Conservation (phyloP, 441 rosid genomes). For the Gossypium schwendimanii region DNA sequence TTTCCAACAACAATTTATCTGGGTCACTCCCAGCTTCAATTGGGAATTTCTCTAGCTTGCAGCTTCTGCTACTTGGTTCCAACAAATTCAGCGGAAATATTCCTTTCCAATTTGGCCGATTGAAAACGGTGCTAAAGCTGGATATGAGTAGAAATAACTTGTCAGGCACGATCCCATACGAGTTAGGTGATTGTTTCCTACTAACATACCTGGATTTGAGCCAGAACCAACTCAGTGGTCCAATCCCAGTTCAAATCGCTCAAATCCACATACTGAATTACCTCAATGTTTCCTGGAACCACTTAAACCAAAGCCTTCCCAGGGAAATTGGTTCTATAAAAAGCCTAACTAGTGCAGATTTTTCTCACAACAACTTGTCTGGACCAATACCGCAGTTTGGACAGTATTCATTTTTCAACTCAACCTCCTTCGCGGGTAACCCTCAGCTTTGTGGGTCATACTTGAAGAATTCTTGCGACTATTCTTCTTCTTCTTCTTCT, state of each 20-base stretch:
- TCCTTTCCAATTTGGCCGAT: slow-evolving; percentile 50
- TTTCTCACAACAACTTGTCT: slow-evolving; percentile 73
- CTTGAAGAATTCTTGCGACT: slow-evolving; percentile 46
- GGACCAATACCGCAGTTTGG: slow-evolving; percentile 72
- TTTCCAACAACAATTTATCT: slow-evolving; percentile 58
- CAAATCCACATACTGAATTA: slow-evolving; percentile 57
- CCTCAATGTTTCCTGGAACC: slow-evolving; percentile 74
- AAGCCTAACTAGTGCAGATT: slow-evolving; percentile 73
- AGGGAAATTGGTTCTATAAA: slow-evolving; percentile 57
- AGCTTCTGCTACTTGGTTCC: slow-evolving; percentile 45
- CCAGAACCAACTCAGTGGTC: slow-evolving; percentile 69
- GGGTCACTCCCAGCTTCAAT: slow-evolving; percentile 60
- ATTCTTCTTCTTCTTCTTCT: slow-evolving; percentile 19
- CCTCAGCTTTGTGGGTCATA: slow-evolving; percentile 63
- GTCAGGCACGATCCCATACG: slow-evolving; percentile 54
- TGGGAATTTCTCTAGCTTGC: slow-evolving; percentile 55
- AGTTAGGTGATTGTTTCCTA: slow-evolving; percentile 51
- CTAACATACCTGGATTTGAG: slow-evolving; percentile 70
- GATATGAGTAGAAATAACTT: slow-evolving; percentile 67
- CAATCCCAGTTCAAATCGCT: slow-evolving; percentile 53
- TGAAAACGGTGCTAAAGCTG: slow-evolving; percentile 47
- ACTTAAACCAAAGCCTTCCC: slow-evolving; percentile 49
- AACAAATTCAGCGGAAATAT: slow-evolving; percentile 55
- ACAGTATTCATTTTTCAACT: slow-evolving; percentile 66
- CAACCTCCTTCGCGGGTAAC: slow-evolving; percentile 68